Evolutionary conservation across 306 rosid genomes (phyloP).

Genomic region (Pyrus pyrifolia): DNA sequence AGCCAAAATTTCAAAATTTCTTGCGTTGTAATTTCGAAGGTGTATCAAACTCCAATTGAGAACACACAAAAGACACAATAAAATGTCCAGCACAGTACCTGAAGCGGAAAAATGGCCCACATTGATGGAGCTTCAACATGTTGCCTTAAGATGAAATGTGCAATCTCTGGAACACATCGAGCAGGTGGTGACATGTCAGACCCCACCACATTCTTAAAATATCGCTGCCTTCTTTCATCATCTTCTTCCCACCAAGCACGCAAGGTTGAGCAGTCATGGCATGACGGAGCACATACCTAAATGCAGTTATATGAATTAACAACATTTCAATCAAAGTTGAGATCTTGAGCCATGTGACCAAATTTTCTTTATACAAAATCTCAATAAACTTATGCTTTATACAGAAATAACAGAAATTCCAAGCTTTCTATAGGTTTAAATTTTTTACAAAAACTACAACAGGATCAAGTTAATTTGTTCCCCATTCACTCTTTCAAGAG

Average conservation of each 20-base stretch:
- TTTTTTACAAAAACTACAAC: not conserved
- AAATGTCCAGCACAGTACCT: slow-evolving; percentile 44
- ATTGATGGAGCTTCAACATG: slow-evolving; percentile 95
- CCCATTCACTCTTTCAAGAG: not conserved
- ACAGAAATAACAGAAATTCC: not conserved
- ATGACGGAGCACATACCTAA: slow-evolving; percentile 97
- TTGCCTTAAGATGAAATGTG: slow-evolving; percentile 55
- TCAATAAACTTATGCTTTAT: not conserved
- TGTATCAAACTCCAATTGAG: not conserved
- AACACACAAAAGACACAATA: not conserved
- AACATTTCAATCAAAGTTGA: slow-evolving; percentile 4
- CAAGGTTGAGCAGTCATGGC: slow-evolving; percentile 91
- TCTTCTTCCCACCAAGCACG: slow-evolving; percentile 99
- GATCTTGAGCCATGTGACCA: not conserved
- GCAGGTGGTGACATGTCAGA: slow-evolving; percentile 62
- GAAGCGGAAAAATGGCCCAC: slow-evolving; percentile 99
- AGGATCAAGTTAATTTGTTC: not conserved
- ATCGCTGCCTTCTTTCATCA: slow-evolving; percentile 76
- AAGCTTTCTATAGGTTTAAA: not conserved
- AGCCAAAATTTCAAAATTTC: not conserved
- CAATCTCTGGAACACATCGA: slow-evolving; percentile 70
- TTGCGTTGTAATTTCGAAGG: not conserved
- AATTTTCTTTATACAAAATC: not conserved
- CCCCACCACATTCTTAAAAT: slow-evolving; percentile 54
- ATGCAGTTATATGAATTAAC: not conserved